Percentiles rank a stretch among this genome's conserved stretches.
Evolutionary conservation across 2,329 filamentous ascomycete genomes (phyloP).

Genomic region (Xylariaceae sp.): DNA sequence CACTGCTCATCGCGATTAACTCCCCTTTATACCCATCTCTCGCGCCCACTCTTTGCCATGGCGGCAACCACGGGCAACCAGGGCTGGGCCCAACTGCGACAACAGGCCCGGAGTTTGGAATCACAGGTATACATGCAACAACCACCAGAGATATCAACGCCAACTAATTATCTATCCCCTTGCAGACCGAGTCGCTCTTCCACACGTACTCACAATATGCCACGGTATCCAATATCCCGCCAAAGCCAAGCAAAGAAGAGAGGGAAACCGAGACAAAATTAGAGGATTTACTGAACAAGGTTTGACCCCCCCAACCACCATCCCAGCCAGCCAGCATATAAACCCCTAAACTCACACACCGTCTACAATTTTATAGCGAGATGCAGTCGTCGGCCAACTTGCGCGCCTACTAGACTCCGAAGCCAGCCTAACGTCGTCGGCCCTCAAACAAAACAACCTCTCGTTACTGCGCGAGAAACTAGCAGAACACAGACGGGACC

Average conservation of each 20-base stretch:
- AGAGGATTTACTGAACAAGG: slow-evolving; percentile 79
- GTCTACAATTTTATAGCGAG: slow-evolving; percentile 56
- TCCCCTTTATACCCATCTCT: too few species aligned
- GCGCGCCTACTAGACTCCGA: slow-evolving; percentile 89
- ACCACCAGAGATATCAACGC: neutral
- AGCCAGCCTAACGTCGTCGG: slow-evolving; percentile 78
- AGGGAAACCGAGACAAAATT: slow-evolving; percentile 73
- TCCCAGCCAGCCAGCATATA: neutral
- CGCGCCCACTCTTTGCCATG: slow-evolving; percentile 38
- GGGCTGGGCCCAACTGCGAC: slow-evolving; percentile 90
- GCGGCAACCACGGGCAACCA: slow-evolving; percentile 51
- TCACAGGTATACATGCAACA: slow-evolving; percentile 68
- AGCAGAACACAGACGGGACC: slow-evolving; percentile 78
- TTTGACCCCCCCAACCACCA: slow-evolving; percentile 33
- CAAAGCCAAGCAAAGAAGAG: slow-evolving; percentile 84
- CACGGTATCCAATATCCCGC: slow-evolving; percentile 70
- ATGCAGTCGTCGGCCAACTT: slow-evolving; percentile 76
- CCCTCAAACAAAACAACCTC: slow-evolving; percentile 96
- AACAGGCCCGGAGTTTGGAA: slow-evolving; percentile 85
- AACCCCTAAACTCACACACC: slow-evolving; percentile 7
- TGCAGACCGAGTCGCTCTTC: slow-evolving; percentile 77
- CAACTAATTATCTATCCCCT: slow-evolving; percentile 5
- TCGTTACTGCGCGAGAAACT: slow-evolving; percentile 88
- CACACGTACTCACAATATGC: slow-evolving; percentile 90
- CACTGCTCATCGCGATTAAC: too few species aligned